phyloP scores from a whole-genome alignment of 192 early-diverging fungal genomes.

The Coemansia biformis region DNA sequence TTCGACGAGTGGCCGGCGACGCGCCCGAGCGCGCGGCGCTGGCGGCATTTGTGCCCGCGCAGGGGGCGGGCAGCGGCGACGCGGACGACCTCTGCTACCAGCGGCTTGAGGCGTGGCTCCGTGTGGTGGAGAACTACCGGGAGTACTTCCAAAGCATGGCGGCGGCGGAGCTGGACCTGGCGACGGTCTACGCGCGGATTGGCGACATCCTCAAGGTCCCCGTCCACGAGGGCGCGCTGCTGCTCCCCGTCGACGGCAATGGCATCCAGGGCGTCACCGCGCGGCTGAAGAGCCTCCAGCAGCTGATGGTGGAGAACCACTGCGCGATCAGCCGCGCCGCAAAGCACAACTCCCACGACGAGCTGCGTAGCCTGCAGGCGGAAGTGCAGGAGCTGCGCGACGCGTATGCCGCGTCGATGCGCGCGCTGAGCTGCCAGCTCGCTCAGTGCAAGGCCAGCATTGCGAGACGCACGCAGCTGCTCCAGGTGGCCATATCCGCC shows the following conservation, averaged over 20 bases:
- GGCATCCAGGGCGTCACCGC: slow-evolving; percentile 25
- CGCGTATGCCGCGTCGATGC: slow-evolving; percentile 18
- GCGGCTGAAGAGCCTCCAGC: slow-evolving; percentile 39
- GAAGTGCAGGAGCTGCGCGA: slow-evolving; percentile 8
- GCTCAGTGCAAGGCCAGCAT: slow-evolving; percentile 15
- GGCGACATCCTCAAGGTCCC: slow-evolving; percentile 45
- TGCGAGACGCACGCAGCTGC: slow-evolving; percentile 11
- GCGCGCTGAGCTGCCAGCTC: slow-evolving; percentile 14
- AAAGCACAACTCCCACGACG: slow-evolving; percentile 14
- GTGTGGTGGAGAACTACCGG: slow-evolving; percentile 32
- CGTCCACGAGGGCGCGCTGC: slow-evolving; percentile 20
- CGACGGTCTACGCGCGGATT: slow-evolving; percentile 46
- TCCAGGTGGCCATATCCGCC: slow-evolving; percentile 16
- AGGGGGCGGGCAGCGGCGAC: slow-evolving; percentile 35
- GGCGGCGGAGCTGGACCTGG: slow-evolving; percentile 44
- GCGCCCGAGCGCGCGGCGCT: neutral
- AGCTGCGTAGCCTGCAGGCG: slow-evolving; percentile 11
- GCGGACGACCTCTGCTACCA: slow-evolving; percentile 36
- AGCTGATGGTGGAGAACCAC: slow-evolving; percentile 43
- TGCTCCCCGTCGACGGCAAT: slow-evolving; percentile 15
- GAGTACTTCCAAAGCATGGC: slow-evolving; percentile 48
- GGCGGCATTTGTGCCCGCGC: slow-evolving; percentile 22
- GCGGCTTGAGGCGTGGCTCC: slow-evolving; percentile 37
- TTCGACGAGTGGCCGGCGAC: slow-evolving; percentile 24
- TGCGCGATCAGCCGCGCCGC: slow-evolving; percentile 30